phyloP scores from a whole-genome alignment of 331 rosid species.

The Cydonia oblonga region DNA sequence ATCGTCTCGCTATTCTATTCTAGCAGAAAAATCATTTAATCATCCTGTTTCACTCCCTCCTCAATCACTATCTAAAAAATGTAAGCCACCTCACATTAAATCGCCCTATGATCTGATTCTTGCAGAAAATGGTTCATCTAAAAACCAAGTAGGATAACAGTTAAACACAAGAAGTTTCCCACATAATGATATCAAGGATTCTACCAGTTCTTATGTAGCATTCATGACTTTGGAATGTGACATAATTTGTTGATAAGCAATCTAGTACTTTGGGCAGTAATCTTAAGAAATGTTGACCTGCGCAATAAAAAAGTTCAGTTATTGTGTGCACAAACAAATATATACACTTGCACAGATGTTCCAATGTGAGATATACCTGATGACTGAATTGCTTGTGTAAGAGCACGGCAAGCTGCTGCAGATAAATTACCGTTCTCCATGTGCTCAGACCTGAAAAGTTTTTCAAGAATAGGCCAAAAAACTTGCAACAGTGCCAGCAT shows the following conservation, averaged over 20 bases:
- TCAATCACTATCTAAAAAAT: not conserved
- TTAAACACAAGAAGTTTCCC: not conserved
- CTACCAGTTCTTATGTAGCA: conserved; percentile 91
- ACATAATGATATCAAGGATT: not conserved
- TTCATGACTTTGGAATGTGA: conserved; percentile 78
- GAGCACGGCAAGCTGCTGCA: conserved; percentile 88
- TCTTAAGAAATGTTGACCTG: conserved; percentile 77
- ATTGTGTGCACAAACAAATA: not conserved
- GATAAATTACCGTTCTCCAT: conserved; percentile 86
- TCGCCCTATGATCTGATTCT: not conserved
- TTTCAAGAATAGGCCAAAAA: conserved; percentile 92
- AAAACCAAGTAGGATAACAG: not conserved
- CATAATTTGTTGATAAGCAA: conserved; percentile 73
- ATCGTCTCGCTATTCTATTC: not conserved
- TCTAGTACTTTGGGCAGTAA: conserved; percentile 73
- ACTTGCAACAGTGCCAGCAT: conserved; percentile 55
- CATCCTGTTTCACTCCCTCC: not conserved
- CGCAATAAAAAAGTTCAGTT: conserved; percentile 15
- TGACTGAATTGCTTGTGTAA: conserved; percentile 82
- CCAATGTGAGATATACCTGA: conserved; percentile 40
- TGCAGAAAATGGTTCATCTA: not conserved
- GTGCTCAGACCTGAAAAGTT: conserved; percentile 69
- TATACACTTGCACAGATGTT: not conserved
- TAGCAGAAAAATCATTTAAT: not conserved
- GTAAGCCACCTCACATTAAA: not conserved